Percentiles rank a stretch among this genome's conserved stretches.
These are phyloP conservation scores for Pseudozyma sp. DNA, from an alignment of 1,284 basidiomycete genomes.

Conservation along the genomic window DNA sequence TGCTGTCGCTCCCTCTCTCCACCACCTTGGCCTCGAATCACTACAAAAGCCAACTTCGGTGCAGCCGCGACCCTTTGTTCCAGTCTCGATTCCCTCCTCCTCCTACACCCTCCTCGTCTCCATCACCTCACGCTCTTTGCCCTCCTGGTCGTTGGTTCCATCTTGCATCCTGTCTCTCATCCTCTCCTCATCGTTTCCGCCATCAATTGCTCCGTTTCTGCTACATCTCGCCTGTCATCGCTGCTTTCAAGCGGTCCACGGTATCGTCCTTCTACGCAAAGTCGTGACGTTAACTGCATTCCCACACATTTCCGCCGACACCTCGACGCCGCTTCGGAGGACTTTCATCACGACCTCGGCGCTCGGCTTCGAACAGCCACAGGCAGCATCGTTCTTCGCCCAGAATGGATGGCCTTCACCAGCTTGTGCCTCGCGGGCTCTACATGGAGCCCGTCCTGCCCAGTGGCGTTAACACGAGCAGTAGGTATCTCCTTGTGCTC, in stretches of 20 bases:
- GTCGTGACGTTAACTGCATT: too few species aligned
- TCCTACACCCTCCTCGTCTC: not conserved
- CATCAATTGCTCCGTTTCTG: not conserved
- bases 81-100: not conserved
- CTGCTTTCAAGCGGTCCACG: too few species aligned
- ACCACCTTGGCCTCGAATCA: not conserved
- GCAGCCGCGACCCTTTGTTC: not conserved
- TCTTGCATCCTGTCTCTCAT: not conserved
- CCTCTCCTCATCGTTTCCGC: not conserved
- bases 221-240: too few species aligned
- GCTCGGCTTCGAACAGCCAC: too few species aligned
- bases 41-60: conserved; percentile 10
- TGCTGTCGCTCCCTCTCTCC: not conserved
- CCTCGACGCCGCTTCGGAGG: too few species aligned
- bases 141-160: not conserved
- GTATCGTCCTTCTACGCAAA: too few species aligned
- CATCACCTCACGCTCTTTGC: not conserved
- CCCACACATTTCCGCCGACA: too few species aligned
- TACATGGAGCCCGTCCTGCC: conserved; percentile 51
- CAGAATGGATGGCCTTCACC: conserved; percentile 34
- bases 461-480: conserved; percentile 18
- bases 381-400: not conserved
- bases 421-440: conserved; percentile 41
- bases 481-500: conserved; percentile 18
- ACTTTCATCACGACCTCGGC: not conserved